These are phyloP conservation scores for Clarireedia sp. DNA, from an alignment of 2,329 filamentous ascomycete species.

Conservation along the genomic window DNA sequence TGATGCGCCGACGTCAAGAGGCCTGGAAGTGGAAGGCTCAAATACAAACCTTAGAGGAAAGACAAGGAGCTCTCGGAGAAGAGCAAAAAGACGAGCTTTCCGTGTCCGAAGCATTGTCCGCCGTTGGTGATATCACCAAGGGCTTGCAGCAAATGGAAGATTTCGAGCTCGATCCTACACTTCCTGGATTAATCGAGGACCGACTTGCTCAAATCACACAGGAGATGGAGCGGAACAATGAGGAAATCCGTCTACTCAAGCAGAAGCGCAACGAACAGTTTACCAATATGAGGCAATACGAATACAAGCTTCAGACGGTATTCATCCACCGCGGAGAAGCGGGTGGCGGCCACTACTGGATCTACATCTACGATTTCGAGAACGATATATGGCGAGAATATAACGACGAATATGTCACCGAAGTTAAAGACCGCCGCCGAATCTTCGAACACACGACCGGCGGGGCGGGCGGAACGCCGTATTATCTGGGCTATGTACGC, in stretches of 20 bases:
- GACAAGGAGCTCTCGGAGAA: constrained; percentile 22
- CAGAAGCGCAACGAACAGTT: constrained; percentile 46
- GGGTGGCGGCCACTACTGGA: constrained; percentile 85
- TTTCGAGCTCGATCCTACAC: constrained; percentile 35
- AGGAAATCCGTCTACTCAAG: constrained; percentile 40
- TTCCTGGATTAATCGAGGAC: constrained; percentile 36
- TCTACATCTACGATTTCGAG: constrained; percentile 83
- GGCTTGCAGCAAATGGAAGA: constrained; percentile 36
- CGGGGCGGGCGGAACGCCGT: constrained; percentile 61
- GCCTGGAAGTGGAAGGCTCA: constrained; percentile 68
- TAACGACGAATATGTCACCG: constrained; percentile 78
- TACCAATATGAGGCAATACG: constrained; percentile 51
- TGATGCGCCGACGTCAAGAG: constrained; percentile 57
- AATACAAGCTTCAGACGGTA: constrained; percentile 81
- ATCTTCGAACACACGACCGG: constrained; percentile 62
- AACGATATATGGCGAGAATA: constrained; percentile 81
- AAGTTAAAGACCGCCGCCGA: constrained; percentile 53
- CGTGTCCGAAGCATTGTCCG: constrained; percentile 24
- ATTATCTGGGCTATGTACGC: constrained; percentile 76
- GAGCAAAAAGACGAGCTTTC: constrained; percentile 15
- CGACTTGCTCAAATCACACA: constrained; percentile 37
- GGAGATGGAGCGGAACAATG: constrained; percentile 37
- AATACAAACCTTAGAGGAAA: constrained; percentile 45
- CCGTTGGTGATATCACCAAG: constrained; percentile 35
- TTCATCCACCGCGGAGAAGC: constrained; percentile 78